These are phyloP conservation scores for Saccharomycopsis malanga DNA, from an alignment of 805 yeast species.

Conservation along the genomic window DNA sequence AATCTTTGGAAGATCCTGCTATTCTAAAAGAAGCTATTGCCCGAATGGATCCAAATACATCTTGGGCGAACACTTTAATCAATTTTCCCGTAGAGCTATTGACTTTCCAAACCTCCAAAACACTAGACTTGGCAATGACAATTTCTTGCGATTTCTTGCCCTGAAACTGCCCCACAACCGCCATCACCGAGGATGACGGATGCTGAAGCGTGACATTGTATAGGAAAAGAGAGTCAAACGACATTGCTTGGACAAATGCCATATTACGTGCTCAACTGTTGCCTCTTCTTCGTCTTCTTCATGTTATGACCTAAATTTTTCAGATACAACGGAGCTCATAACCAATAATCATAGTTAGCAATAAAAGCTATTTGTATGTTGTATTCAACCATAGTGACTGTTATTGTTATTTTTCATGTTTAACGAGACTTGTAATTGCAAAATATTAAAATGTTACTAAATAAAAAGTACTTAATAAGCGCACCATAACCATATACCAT, in stretches of 20 bases:
- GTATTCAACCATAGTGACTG: no score
- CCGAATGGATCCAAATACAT: constrained; percentile 54
- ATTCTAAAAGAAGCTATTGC: constrained; percentile 43
- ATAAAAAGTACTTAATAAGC: no score
- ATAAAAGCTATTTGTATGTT: no score
- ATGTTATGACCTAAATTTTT: no score
- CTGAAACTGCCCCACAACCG: constrained; percentile 65
- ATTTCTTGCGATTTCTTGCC: constrained; percentile 56
- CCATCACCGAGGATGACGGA: constrained; percentile 45
- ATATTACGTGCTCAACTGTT: no score
- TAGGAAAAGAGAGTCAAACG: constrained; percentile 33
- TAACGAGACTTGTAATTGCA: no score
- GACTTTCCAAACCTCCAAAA: constrained; percentile 46
- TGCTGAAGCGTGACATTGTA: constrained; percentile 67
- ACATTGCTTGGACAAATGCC: neutral
- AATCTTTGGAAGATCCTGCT: constrained; percentile 49
- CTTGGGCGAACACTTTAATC: constrained; percentile 34
- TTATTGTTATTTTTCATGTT: no score
- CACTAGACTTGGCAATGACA: constrained; percentile 48
- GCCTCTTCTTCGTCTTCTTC: no score
- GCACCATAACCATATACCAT: no score
- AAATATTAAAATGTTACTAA: no score
- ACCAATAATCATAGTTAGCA: no score
- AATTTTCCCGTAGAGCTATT: constrained; percentile 54
- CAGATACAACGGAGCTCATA: no score